Evolutionary conservation across 2,329 filamentous ascomycete genomes (phyloP), one percentile per base, ranked within the genome.

Genomic region (Clonostachys sp.): DNA sequence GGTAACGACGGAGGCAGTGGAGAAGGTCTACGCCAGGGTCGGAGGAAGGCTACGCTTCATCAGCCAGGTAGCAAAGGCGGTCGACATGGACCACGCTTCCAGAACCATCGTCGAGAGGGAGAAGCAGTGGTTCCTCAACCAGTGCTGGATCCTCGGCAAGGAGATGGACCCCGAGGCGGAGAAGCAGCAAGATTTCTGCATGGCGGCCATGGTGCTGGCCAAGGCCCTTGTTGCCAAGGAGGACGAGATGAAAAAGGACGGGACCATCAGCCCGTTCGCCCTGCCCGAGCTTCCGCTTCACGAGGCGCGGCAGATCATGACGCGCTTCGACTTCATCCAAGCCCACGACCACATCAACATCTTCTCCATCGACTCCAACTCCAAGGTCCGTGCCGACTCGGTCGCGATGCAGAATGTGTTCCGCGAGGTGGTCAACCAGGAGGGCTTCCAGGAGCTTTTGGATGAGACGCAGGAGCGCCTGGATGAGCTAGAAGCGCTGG

Each of bases 141-240:
- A 83, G 60, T 85, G 81, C 66, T 83, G 81, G 72, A 83, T 86
- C 48, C 71, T 86, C 3, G 83, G 83, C 12, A 67, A 65, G 45
- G 80, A 83, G 50, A 84, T 86, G 77, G 81, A 85, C 56, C 80
- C 83, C 62, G 81, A 83, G 52, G 81, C 83, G 45, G 83, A 84
- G 76, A 79, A 83, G 54, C 79, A 84, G 60, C 81, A 81, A 53
- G 80, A 80, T 50, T 75, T 77, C 53, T 45, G 67, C 58, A 74
- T 75, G 9, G 76, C 77, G 6, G 78, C 78, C 8, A 80, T 81
- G 74, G 72, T 81, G 6, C 65, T 81, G 3, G 78, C 78, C n/a
- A 75, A 77, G 53, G 75, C 75, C 2, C 66, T 81, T 14, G 71
- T 80, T 43, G 74, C 78, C 41, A 65, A 63, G 47, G 73, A 74